A percentile compares a stretch with the other conserved stretches of the same genome.
Evolutionary conservation across 2,329 filamentous ascomycete species (phyloP).

Genomic region (Stagonosporopsis vannaccii): DNA sequence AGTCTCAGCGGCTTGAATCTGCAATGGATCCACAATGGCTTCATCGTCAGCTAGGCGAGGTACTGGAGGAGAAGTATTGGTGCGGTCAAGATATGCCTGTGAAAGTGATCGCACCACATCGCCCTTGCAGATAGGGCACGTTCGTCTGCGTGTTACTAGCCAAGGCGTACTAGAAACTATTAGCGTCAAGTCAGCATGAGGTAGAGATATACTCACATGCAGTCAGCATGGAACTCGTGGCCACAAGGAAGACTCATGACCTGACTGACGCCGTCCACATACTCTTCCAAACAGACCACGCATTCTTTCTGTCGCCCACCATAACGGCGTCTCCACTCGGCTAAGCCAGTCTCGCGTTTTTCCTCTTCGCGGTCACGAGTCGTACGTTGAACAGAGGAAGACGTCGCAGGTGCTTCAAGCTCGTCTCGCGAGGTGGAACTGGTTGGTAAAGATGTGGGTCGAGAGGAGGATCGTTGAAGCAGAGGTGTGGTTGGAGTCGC

Average conservation of each 20-base stretch:
- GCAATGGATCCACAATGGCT: conserved; percentile 54
- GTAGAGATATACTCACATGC: conserved; percentile 77
- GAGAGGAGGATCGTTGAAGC: conserved; percentile 60
- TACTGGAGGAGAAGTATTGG: conserved; percentile 31
- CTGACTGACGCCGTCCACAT: conserved; percentile 88
- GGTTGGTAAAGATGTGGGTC: conserved; percentile 52
- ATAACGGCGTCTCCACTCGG: conserved; percentile 65
- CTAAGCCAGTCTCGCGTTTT: conserved; percentile 59
- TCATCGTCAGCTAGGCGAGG: conserved; percentile 27
- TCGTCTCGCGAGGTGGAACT: conserved; percentile 72
- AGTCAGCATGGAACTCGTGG: conserved; percentile 96
- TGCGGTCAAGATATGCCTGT: conserved; percentile 43
- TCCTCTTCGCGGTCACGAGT: conserved; percentile 55
- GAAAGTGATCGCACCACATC: conserved; percentile 75
- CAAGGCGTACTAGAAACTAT: conserved; percentile 77
- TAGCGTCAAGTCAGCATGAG: conserved; percentile 21
- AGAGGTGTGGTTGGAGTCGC: conserved; percentile 81
- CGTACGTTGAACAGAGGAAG: conserved; percentile 37
- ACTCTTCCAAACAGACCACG: conserved; percentile 96
- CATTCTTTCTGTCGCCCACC: conserved; percentile 80
- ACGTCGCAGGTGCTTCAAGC: conserved; percentile 61
- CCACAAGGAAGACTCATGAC: conserved; percentile 98
- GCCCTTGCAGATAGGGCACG: conserved; percentile 98
- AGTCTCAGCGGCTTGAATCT: conserved; percentile 54
- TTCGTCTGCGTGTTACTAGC: conserved; percentile 92